Conservation (phyloP, 192 early-diverging fungal species). For the Spizellomyces punctatus region DNA sequence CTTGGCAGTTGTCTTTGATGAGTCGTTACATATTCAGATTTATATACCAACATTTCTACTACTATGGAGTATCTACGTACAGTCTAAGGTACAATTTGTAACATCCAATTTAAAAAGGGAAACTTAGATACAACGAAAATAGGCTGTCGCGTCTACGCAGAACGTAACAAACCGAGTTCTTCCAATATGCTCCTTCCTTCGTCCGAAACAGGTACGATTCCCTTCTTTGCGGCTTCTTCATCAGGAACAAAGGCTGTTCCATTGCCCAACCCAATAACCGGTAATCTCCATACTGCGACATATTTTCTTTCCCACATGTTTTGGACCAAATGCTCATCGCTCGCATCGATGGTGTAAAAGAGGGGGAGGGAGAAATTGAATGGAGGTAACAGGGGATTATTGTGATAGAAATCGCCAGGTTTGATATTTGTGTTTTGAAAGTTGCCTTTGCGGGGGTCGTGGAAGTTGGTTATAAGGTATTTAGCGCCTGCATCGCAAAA, state of each 20-base stretch:
- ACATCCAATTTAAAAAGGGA: no score
- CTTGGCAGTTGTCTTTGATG: no score
- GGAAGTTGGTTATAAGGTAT: slow-evolving; percentile 32
- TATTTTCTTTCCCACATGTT: not conserved
- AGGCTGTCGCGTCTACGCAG: no score
- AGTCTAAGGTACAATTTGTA: no score
- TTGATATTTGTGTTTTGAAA: slow-evolving; percentile 15
- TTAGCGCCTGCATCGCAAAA: slow-evolving; percentile 16
- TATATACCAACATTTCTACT: no score
- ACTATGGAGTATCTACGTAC: no score
- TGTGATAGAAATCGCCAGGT: slow-evolving; percentile 19
- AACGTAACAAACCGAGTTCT: not conserved
- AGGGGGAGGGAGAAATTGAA: slow-evolving; percentile 39
- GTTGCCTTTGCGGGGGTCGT: slow-evolving; percentile 12
- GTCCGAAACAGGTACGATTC: not conserved
- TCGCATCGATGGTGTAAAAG: slow-evolving; percentile 23
- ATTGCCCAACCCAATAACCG: slow-evolving; percentile 7
- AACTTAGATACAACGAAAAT: no score
- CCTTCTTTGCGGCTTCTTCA: not conserved
- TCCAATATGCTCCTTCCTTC: not conserved
- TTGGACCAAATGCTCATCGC: not conserved
- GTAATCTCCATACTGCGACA: slow-evolving; percentile 11
- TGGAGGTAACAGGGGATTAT: slow-evolving; percentile 21
- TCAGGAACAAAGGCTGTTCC: slow-evolving; percentile 7
- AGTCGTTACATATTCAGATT: no score